Evolutionary conservation across 345 rosid genomes (phyloP), one percentile per base, ranked within the genome.

Genomic region (Erucastrum elatum): DNA sequence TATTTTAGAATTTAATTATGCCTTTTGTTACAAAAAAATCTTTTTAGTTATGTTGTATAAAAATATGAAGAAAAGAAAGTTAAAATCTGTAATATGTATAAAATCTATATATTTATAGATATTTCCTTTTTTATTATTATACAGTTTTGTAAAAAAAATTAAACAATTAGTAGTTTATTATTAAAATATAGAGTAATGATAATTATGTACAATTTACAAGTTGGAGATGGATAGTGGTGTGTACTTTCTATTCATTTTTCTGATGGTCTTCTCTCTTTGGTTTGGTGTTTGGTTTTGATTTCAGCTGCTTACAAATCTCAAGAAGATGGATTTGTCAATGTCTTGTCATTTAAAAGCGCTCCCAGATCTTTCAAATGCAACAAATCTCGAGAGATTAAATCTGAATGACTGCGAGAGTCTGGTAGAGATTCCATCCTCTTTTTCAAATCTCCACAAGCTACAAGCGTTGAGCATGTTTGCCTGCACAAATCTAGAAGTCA

Each of bases 401-500:
- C 25, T 53, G 26, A 16, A 15, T 53, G 25, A 53, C 8, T 53
- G 59, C 59, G 10, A 53, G 59, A 53, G 59, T 6, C 25, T 53
- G 8, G 59, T 53, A 53, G 59, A 53, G 59, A 53, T 53, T 53
- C 59, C 59, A 15, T 53, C 59, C 9, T 15, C 59, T 53, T 53
- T 53, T 53, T 16, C 59, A 0, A 53, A 53, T 16, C 59, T 53
- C 15, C 25, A 53, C 2, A 53, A 53, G 25, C 25, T 53, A 53
- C 6, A 15, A 15, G 59, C 31, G 30, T 8, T 58, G 13, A 58
- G 62, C 62, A 58, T 58, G 62, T 58, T 8, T 9, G 62, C 31
- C 12, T 58, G 62, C 62, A 58, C 62, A 21, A 56, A 56, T 29
- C 62, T 56, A 56, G 12, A 56, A 56, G 62, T 56, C 62, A 56